These are phyloP conservation scores for Rehmannia glutinosa DNA, from an alignment of 257 asterid species.

Conservation along the genomic window DNA sequence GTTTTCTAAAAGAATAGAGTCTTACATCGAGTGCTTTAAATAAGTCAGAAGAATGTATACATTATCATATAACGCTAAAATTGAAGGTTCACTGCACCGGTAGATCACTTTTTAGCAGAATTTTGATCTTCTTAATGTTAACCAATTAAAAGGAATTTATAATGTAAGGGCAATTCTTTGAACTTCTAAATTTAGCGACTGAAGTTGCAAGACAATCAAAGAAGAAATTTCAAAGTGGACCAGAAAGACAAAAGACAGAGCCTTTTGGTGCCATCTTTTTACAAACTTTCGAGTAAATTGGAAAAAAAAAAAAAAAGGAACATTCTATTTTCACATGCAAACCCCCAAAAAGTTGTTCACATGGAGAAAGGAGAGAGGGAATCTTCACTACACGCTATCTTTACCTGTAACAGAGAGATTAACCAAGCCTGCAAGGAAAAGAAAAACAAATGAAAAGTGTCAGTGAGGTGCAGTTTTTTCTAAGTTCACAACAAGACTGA, in stretches of 20 bases:
- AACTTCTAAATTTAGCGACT: neutral
- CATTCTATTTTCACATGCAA: neutral
- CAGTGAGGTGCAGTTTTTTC: conserved; percentile 9
- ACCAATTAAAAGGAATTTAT: neutral
- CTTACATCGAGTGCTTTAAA: too few species aligned
- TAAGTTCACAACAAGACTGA: conserved; percentile 1
- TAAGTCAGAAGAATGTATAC: too few species aligned
- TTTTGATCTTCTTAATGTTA: neutral
- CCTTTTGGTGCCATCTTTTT: neutral
- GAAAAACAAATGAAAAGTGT: conserved; percentile 15
- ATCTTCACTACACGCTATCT: conserved; percentile 3
- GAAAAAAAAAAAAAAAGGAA: neutral
- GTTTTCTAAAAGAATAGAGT: too few species aligned
- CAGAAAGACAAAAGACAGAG: neutral
- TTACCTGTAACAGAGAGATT: conserved; percentile 81
- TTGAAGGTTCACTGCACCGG: neutral
- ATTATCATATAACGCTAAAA: too few species aligned
- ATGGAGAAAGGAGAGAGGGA: neutral
- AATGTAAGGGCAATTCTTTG: neutral
- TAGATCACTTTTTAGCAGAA: neutral
- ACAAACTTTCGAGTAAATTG: neutral
- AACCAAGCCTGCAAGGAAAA: conserved; percentile 68
- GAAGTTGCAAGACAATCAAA: neutral
- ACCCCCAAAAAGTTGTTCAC: neutral
- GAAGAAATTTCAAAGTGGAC: neutral